These are phyloP conservation scores for Ensete glaucum DNA, from an alignment of 176 grass and related monocot genomes.

Conservation along the genomic window DNA sequence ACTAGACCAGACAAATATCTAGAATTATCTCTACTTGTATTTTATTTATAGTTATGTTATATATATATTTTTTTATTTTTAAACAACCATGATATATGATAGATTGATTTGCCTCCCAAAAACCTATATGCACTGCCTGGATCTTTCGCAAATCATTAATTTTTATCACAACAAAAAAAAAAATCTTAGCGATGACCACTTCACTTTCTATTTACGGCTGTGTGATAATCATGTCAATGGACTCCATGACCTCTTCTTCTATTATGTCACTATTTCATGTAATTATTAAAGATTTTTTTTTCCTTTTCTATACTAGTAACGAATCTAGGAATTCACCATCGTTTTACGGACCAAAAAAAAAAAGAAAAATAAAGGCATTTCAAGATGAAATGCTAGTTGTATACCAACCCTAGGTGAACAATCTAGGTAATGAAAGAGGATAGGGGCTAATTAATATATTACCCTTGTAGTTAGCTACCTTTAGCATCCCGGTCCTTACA, in stretches of 20 bases:
- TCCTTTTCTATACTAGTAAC: neutral
- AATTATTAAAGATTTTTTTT: neutral
- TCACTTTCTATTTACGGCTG: neutral
- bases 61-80: neutral
- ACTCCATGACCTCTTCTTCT: neutral
- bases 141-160: neutral
- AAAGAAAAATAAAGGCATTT: neutral
- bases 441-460: too few relatives aligned
- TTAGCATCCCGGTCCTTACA: too few relatives aligned
- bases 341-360: neutral
- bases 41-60: too few relatives aligned
- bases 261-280: neutral
- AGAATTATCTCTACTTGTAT: too few relatives aligned
- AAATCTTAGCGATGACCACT: neutral
- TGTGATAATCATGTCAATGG: neutral
- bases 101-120: neutral
- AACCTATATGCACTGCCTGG: neutral
- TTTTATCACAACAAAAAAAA: neutral
- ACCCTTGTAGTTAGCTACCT: too few relatives aligned
- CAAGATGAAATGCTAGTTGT: neutral
- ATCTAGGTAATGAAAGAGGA: conserved; percentile 8
- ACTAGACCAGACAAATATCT: too few relatives aligned
- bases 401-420: neutral
- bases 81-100: neutral
- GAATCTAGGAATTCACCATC: neutral